Evolutionary conservation across 2,329 filamentous ascomycete genomes (phyloP), one percentile per base, ranked within the genome.

Genomic region (Ascochyta clinopodiicola): DNA sequence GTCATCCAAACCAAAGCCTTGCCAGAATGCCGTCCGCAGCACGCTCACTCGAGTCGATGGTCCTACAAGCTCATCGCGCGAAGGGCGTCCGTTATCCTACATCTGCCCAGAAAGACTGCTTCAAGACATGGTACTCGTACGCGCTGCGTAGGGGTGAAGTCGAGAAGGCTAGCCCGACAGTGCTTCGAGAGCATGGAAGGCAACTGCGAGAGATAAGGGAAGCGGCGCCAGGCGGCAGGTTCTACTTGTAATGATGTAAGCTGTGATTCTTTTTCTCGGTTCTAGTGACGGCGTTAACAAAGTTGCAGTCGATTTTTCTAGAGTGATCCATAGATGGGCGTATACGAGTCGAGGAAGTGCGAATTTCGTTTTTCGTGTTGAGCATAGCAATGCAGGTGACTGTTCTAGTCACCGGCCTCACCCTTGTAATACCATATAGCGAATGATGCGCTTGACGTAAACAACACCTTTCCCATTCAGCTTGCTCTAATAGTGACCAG

Each of bases 111-210:
- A 73, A 73, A 55, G 69, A 74, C 15, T 73, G 67, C 36, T 71
- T 72, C 57, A 73, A 73, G 52, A 74, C 72, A 0, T 74, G 72
- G 72, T 74, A 74, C 49, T 73, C 72, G 4, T 73, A 73, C 53
- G 71, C 67, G 2, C 56, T 74, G 12, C 60, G 64, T 13, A 44
- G 62, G 22, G 67, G 68, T 2, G 69, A 68, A 48, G 62, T 51
- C 2, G 50, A 47, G 3, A 71, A 69, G 48, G 54, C 62, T 1
- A 56, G 40, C 3, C 36, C 63, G 12, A 64, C 65, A 43, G 59
- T 44, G 1, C 46, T 69, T 1, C 52, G 61, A n/a, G 64, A 71
- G 32, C 66, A 72, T 45, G 61, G 61, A 15, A 68, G 56, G 47
- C 54, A 68, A 47, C 38, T 71, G 48, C 60, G 56, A 19, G 61